Percentiles rank a stretch among this genome's conserved stretches.
These are phyloP conservation scores for Knufia petricola DNA, from an alignment of 2,329 filamentous ascomycete genomes.

Conservation along the genomic window DNA sequence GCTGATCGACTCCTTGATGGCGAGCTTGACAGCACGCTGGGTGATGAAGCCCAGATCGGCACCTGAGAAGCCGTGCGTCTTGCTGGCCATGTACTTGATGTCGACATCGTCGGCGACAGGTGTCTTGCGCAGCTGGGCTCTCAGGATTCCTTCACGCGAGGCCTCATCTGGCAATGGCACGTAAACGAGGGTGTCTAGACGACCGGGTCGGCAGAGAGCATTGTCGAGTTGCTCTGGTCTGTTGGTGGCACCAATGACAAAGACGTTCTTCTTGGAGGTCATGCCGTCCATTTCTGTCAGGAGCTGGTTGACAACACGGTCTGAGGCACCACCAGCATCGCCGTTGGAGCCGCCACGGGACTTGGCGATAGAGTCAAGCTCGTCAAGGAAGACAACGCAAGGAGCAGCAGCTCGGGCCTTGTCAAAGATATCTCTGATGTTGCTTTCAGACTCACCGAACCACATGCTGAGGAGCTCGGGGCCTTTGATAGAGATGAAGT, in stretches of 20 bases:
- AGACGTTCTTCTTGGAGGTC: constrained; percentile 99
- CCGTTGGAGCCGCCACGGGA: constrained; percentile 93
- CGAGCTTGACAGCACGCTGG: constrained; percentile 96
- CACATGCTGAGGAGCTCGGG: constrained; percentile 98
- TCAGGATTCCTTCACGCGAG: constrained; percentile 81
- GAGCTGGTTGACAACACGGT: constrained; percentile 99
- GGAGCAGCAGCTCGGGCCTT: constrained; percentile 96
- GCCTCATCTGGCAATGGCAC: constrained; percentile 89
- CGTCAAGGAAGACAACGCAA: constrained; percentile 97
- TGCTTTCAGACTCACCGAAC: constrained; percentile 99
- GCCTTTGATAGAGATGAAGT: constrained; percentile 99
- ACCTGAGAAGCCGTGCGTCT: constrained; percentile 98
- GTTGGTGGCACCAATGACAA: constrained; percentile 98
- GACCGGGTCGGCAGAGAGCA: constrained; percentile 92
- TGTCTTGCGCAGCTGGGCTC: constrained; percentile 96
- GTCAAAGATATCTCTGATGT: constrained; percentile 99
- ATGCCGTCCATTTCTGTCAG: constrained; percentile 99
- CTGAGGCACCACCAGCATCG: constrained; percentile 94
- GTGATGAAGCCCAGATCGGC: constrained; percentile 98
- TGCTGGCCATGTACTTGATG: constrained; percentile 81
- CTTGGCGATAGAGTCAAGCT: constrained; percentile 98
- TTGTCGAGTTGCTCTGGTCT: constrained; percentile 97
- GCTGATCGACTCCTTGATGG: constrained; percentile 93
- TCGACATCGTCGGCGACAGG: constrained; percentile 82
- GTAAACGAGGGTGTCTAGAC: constrained; percentile 97